These are phyloP conservation scores for Pedinophyceae sp. DNA, from an alignment of 139 green algal genomes.

Conservation along the genomic window DNA sequence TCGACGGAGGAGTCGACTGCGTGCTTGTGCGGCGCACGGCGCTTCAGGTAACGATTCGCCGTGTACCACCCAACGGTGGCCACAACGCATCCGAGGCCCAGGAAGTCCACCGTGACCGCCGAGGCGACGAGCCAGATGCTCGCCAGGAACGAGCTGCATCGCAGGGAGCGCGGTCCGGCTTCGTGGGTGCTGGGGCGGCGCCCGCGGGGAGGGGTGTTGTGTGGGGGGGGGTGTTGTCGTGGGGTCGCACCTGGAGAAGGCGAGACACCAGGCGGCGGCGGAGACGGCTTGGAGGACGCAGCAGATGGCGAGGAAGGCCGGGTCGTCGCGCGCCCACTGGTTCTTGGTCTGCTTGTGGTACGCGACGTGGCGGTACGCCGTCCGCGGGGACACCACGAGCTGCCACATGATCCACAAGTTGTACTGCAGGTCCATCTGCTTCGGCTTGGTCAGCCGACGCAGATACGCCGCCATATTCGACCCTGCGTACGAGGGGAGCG, in stretches of 20 bases:
- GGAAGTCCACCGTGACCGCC: slow-evolving; percentile 59
- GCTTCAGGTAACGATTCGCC: neutral
- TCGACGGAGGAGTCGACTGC: slow-evolving; percentile 4
- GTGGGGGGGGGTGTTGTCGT: no score
- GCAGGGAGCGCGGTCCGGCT: no score
- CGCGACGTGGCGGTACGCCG: slow-evolving; percentile 72
- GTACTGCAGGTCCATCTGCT: slow-evolving; percentile 88
- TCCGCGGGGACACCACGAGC: neutral
- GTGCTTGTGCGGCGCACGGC: neutral
- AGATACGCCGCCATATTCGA: slow-evolving; percentile 36
- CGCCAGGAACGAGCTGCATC: neutral
- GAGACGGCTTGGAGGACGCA: neutral
- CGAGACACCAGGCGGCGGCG: neutral
- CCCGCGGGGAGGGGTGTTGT: no score
- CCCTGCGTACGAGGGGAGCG: no score
- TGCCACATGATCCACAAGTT: slow-evolving; percentile 84
- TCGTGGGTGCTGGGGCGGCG: no score
- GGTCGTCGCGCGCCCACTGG: slow-evolving; percentile 91
- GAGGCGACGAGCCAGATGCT: slow-evolving; percentile 3
- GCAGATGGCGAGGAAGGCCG: slow-evolving; percentile 43
- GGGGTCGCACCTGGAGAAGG: no score
- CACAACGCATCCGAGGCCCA: slow-evolving; percentile 52
- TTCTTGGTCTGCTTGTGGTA: slow-evolving; percentile 98
- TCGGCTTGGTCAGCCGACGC: slow-evolving; percentile 49
- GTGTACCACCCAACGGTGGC: slow-evolving; percentile 67